Evolutionary conservation across 2,329 filamentous ascomycete genomes (phyloP), one percentile per base, ranked within the genome.

Genomic region (Talaromyces sp.): DNA sequence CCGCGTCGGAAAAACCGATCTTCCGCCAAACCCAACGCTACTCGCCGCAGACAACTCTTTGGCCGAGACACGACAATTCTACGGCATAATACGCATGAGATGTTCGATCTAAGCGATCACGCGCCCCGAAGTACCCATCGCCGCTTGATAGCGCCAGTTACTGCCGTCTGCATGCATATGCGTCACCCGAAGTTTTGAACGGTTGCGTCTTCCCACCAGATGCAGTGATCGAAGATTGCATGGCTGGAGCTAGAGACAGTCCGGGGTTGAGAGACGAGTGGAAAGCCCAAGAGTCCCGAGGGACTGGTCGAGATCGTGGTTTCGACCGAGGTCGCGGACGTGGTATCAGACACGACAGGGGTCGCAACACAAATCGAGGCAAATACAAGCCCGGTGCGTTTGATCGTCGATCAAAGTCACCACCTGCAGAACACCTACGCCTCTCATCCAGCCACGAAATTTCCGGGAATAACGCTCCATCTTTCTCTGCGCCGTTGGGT

Each of bases 221-320:
- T 80, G 78, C 72, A 66, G 75, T 67, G 70, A 70, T 69, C 69
- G 65, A 64, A 66, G 68, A 69, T 71, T 75, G 76, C 74, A 81
- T 81, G 79, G 78, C 78, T 75, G 76, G 75, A 72, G 77, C 77
- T 70, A 75, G 72, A 73, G 74, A 73, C 74, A 79, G 76, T 74
- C 77, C 77, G 71, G 74, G 75, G 70, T 74, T 80, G 76, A 81
- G 74, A 77, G 75, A 80, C 70, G 72, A 79, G 73, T 79, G 79
- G 78, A 79, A 75, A 74, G 74, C 77, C 70, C 72, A 71, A 66
- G 74, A 79, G 64, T 68, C 67, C 62, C 70, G 70, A 69, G 70
- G 73, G 56, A 69, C 67, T 63, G 69, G 73, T 59, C 67, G 65
- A 62, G 70, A 69, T 63, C 69, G 72, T 77, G 69, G 76, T 78